Base-by-base conservation (phyloP, 2,329 filamentous ascomycete genomes). In the Macrophomina pseudophaseolina region DNA sequence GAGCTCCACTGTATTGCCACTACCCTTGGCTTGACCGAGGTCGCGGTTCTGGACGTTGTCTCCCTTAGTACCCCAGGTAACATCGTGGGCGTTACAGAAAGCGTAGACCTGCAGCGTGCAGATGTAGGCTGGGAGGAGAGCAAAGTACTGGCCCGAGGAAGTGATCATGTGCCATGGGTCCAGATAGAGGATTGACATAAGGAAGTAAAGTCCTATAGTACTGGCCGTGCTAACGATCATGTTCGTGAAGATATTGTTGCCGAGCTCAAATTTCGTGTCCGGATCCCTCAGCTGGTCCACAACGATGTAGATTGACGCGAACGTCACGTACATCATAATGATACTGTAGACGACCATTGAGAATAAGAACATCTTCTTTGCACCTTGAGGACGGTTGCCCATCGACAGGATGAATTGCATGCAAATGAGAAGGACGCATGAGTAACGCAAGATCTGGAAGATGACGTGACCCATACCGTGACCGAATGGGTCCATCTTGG, bases 131-230 rank as follows among this genome's bases (percentile, higher is more conserved):
- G 95, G 95, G 42, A 99, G 85, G 32, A 99, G 88, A 54, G 94
- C 86, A 77, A 99, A 97, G 83, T 99, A 99, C 78, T 97, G 94
- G 0, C 85, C 87, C 0, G 92, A 89, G 0, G 90, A 94, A 12
- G 95, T 99, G 81, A 99, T 91, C 91, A 99, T 95, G 83, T 99
- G 95, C 95, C 95, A 99, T 0, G 95, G 95, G 72, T 99, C 96
- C 54, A 99, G 87, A 80, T 99, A 99, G 68, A 99, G 81, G 81
- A 99, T 93, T 30, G 91, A 95, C 90, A 97, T 97, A 80, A 97
- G 79, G 82, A 99, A 95, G 85, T 98, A 99, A 46, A 99, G 84
- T 0, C 96, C 95, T 48, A 97, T 82, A 0, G 95, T 99, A 1
- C 93, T 96, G 3, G 90, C 83, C n/a, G 91, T 90, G 6, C 91